These are phyloP conservation scores for Aphanoascus verrucosus DNA, from an alignment of 2,329 filamentous ascomycete genomes.

Conservation along the genomic window DNA sequence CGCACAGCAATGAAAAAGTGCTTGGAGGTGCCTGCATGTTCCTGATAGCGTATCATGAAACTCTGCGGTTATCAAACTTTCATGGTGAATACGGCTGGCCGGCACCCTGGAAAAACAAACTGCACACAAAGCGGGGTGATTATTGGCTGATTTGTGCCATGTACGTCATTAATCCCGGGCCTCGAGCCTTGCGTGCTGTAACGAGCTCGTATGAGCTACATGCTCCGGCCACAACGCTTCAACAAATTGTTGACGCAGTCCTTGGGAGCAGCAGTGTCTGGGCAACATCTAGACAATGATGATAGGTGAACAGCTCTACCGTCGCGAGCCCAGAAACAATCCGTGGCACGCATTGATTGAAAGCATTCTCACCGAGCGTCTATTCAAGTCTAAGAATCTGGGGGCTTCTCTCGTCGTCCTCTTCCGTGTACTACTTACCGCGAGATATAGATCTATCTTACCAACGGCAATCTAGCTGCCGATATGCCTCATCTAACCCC, in stretches of 20 bases:
- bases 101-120: not conserved
- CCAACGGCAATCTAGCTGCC: too few species aligned
- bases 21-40: not conserved
- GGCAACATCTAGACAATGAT: not conserved
- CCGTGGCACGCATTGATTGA: too few species aligned
- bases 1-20: not conserved
- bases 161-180: conserved; percentile 1
- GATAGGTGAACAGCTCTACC: not conserved
- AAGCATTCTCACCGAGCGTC: not conserved
- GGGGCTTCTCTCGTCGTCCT: too few species aligned
- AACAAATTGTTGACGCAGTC: conserved; percentile 7
- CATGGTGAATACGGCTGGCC: not conserved
- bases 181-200: not conserved
- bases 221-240: conserved; percentile 7
- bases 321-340: not conserved
- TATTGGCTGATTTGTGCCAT: not conserved
- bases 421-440: too few species aligned
- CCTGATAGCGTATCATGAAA: not conserved
- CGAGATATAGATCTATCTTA: too few species aligned
- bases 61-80: not conserved
- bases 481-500: too few species aligned
- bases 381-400: too few species aligned
- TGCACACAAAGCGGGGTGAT: not conserved
- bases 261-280: not conserved
- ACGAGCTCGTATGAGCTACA: conserved; percentile 1